Percentiles rank a stretch among this genome's conserved stretches.
Evolutionary conservation across 176 grass and related monocot genomes (phyloP).

Genomic region (Rhynchospora breviuscula): DNA sequence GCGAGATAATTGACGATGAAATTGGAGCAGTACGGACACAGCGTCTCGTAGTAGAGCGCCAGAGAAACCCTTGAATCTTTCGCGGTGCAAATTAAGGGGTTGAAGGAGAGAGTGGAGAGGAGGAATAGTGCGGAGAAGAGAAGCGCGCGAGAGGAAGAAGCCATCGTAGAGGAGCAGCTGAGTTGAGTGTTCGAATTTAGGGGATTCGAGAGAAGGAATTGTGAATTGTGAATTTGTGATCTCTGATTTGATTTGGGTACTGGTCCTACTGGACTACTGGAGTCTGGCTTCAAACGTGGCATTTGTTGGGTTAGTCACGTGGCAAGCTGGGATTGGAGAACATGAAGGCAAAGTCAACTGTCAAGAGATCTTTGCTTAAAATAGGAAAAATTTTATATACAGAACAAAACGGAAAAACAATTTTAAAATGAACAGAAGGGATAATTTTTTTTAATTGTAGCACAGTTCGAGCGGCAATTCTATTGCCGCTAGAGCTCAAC

Average conservation of each 20-base stretch:
- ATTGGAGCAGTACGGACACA: conserved; percentile 65
- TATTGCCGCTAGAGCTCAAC: no score
- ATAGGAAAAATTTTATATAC: no score
- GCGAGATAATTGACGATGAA: conserved; percentile 70
- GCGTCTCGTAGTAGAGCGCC: conserved; percentile 76
- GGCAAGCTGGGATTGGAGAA: no score
- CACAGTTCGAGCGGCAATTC: no score
- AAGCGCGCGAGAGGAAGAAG: not conserved
- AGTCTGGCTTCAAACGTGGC: not conserved
- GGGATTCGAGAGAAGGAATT: not conserved
- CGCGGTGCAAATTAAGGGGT: not conserved
- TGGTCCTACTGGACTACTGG: not conserved
- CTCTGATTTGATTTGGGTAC: no score
- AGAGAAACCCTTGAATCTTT: conserved; percentile 41
- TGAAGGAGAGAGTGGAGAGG: not conserved
- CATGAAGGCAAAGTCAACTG: no score
- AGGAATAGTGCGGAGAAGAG: conserved; percentile 11
- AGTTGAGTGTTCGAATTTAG: not conserved
- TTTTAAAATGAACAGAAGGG: no score
- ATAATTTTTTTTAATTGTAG: no score
- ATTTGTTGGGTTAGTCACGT: no score
- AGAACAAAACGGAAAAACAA: no score
- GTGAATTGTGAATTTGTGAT: no score
- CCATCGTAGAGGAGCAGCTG: not conserved
- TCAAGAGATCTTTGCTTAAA: no score